phyloP scores from a whole-genome alignment of 495 filamentous ascomycete genomes.

The Penicillium argentinense region DNA sequence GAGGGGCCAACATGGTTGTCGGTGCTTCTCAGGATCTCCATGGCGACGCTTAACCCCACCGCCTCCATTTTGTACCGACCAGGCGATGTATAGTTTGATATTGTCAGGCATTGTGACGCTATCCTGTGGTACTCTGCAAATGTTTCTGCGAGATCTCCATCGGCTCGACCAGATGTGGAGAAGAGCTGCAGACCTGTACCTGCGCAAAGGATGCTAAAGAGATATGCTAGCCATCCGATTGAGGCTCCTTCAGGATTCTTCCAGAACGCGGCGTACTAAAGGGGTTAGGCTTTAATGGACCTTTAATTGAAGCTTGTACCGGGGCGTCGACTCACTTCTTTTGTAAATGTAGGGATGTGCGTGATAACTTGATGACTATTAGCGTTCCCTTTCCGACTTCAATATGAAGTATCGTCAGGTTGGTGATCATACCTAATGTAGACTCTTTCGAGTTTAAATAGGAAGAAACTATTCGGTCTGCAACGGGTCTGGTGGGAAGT shows the following conservation, averaged over 20 bases:
- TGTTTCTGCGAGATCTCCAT: slow-evolving; percentile 16
- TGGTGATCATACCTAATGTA: slow-evolving; percentile 24
- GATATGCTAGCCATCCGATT: slow-evolving; percentile 14
- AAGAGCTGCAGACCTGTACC: slow-evolving; percentile 15
- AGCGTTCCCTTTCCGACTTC: not conserved
- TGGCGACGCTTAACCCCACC: slow-evolving; percentile 21
- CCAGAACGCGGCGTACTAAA: slow-evolving; percentile 26
- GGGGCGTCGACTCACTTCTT: too few species aligned
- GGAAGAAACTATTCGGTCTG: slow-evolving; percentile 34
- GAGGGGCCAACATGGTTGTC: slow-evolving; percentile 25
- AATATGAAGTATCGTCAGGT: too few species aligned
- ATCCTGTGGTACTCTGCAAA: slow-evolving; percentile 15
- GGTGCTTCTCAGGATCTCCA: slow-evolving; percentile 22
- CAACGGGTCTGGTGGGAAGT: slow-evolving; percentile 28
- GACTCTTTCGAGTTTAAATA: slow-evolving; percentile 39
- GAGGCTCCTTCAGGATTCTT: slow-evolving; percentile 13
- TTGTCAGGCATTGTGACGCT: slow-evolving; percentile 26
- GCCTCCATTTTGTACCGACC: slow-evolving; percentile 29
- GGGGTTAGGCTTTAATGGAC: too few species aligned
- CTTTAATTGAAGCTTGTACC: slow-evolving; percentile 6
- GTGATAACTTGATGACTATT: slow-evolving; percentile 27
- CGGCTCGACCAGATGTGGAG: slow-evolving; percentile 11
- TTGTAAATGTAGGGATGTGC: slow-evolving; percentile 38
- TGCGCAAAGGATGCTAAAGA: slow-evolving; percentile 16
- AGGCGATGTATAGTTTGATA: slow-evolving; percentile 25